These are phyloP conservation scores for Cystoisospora suis DNA, from an alignment of 169 alveolate species.

Conservation along the genomic window DNA sequence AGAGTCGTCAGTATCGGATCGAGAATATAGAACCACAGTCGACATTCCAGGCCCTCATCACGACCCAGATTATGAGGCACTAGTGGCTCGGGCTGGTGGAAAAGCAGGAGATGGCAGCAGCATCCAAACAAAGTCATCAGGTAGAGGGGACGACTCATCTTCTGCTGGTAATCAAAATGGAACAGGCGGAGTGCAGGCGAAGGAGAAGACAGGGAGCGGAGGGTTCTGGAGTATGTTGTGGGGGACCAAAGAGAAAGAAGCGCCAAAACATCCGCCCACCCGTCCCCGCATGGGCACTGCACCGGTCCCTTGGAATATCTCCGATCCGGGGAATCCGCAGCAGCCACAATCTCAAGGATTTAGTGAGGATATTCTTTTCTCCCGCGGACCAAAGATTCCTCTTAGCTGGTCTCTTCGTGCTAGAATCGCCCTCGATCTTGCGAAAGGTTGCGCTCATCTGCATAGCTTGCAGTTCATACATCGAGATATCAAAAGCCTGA, in stretches of 20 bases:
- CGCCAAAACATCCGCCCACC: no score
- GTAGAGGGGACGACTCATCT: no score
- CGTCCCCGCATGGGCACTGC: no score
- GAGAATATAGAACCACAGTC: no score
- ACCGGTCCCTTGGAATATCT: not conserved
- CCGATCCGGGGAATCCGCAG: not conserved
- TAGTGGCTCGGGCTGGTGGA: no score
- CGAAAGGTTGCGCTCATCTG: constrained; percentile 82
- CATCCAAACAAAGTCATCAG: no score
- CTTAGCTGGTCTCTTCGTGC: constrained; percentile 77
- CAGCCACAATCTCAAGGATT: not conserved
- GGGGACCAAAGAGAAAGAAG: not conserved
- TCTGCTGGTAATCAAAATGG: no score
- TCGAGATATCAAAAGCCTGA: constrained; percentile 87
- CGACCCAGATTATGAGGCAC: no score
- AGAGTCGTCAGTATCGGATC: no score
- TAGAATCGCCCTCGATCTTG: constrained; percentile 81
- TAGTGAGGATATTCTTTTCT: not conserved
- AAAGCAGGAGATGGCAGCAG: no score
- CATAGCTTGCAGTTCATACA: constrained; percentile 81
- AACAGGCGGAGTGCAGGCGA: not conserved
- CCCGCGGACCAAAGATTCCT: not conserved
- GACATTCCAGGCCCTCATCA: no score
- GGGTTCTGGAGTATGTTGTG: not conserved
- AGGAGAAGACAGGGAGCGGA: not conserved